Conservation (phyloP, 345 rosid genomes). For the Eucalyptus fibrosa region DNA sequence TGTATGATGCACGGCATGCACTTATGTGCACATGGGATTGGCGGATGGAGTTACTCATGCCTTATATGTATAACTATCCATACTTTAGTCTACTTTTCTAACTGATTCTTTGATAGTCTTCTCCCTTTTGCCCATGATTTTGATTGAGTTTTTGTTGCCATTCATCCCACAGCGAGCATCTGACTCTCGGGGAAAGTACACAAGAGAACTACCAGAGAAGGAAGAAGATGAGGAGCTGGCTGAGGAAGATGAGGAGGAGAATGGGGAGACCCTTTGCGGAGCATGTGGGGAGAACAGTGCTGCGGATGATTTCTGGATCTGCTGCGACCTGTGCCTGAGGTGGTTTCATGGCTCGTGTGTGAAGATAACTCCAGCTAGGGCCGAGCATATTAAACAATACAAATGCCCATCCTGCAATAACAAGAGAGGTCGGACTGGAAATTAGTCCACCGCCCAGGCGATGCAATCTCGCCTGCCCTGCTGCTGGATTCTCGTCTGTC, state of each 20-base stretch:
- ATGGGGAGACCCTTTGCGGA: slow-evolving; percentile 48
- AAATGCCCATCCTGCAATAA: slow-evolving; percentile 66
- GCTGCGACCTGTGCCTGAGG: slow-evolving; percentile 62
- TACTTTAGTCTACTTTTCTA: not conserved
- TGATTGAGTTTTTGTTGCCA: not conserved
- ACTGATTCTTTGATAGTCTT: not conserved
- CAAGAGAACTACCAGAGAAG: slow-evolving; percentile 11
- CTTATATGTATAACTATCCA: not conserved
- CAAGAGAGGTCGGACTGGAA: slow-evolving; percentile 49
- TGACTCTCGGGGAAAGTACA: slow-evolving; percentile 25
- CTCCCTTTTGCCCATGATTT: not conserved
- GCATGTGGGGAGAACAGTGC: slow-evolving; percentile 75
- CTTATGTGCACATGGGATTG: not conserved
- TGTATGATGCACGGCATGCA: not conserved
- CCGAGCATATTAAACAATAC: slow-evolving; percentile 56
- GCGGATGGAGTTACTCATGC: not conserved
- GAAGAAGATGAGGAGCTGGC: slow-evolving; percentile 37
- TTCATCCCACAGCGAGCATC: slow-evolving; percentile 5
- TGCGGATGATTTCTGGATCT: slow-evolving; percentile 72
- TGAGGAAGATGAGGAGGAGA: slow-evolving; percentile 49
- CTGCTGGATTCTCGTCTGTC: not conserved
- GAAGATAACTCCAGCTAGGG: slow-evolving; percentile 58
- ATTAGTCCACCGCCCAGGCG: not conserved
- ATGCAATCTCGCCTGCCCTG: not conserved
- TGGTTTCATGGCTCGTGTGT: slow-evolving; percentile 81